phyloP scores from a whole-genome alignment of 192 early-diverging fungal species.

The Coemansia sp. region DNA sequence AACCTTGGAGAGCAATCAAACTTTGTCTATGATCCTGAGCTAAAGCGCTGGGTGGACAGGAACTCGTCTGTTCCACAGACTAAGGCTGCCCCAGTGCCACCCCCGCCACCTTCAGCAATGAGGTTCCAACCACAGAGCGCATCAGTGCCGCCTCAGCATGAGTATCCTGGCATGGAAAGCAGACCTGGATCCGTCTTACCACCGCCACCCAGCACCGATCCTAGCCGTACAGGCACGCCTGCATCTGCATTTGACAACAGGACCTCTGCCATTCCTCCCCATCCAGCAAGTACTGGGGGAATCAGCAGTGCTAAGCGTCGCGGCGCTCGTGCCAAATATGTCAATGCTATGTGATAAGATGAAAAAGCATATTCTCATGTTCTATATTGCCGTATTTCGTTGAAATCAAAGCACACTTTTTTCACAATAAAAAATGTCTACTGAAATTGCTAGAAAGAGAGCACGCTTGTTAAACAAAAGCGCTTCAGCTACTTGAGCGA shows the following conservation, averaged over 20 bases:
- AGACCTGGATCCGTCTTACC: constrained; percentile 13
- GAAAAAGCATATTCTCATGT: background rate
- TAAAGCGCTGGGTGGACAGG: constrained; percentile 80
- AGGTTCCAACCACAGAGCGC: constrained; percentile 31
- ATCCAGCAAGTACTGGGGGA: constrained; percentile 17
- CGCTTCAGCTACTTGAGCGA: constrained; percentile 62
- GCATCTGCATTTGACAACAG: constrained; percentile 13
- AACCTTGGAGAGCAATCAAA: constrained; percentile 83
- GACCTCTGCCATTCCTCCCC: constrained; percentile 7
- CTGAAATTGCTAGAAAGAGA: background rate
- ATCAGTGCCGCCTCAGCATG: constrained; percentile 15
- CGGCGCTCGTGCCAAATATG: constrained; percentile 54
- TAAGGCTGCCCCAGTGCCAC: constrained; percentile 29
- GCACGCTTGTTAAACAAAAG: background rate
- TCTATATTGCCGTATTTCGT: background rate
- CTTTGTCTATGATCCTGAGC: constrained; percentile 85
- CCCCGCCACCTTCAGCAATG: constrained; percentile 47
- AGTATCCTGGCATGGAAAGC: background rate
- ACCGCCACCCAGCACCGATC: constrained; percentile 17
- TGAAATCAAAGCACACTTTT: background rate
- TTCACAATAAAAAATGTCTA: background rate
- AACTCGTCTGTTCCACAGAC: constrained; percentile 38
- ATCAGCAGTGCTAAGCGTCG: constrained; percentile 32
- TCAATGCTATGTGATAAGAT: constrained; percentile 50
- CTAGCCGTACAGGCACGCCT: constrained; percentile 40